Evolutionary conservation across 1,139 yeast genomes (phyloP).

Genomic region (Debaryomycetaceae sp.): DNA sequence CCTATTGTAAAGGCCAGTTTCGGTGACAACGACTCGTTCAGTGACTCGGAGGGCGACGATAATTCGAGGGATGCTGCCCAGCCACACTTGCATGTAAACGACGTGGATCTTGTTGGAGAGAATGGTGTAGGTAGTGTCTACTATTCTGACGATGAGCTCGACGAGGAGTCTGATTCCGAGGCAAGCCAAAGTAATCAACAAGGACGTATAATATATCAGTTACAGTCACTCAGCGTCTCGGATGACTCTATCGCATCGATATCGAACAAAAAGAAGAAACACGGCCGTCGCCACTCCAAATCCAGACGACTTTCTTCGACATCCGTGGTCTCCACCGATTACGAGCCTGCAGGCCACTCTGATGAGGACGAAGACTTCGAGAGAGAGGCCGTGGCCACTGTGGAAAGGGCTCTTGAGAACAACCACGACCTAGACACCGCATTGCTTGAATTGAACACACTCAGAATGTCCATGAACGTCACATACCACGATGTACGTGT

Average conservation of each 20-base stretch:
- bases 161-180: conserved; percentile 40
- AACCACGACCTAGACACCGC: conserved; percentile 95
- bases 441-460: conserved; percentile 81
- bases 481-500: conserved; percentile 87
- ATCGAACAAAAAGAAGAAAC: conserved; percentile 38
- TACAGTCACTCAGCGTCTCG: conserved; percentile 64
- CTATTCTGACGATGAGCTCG: conserved; percentile 44
- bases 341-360: conserved; percentile 34
- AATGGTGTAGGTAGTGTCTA: conserved; percentile 59
- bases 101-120: conserved; percentile 48
- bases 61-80: conserved; percentile 6
- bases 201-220: conserved; percentile 51
- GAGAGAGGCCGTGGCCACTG: conserved; percentile 89
- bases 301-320: conserved; percentile 36
- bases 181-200: conserved; percentile 19
- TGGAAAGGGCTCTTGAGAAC: conserved; percentile 85
- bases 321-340: conserved; percentile 39
- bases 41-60: conserved; percentile 25
- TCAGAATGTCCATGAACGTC: conserved; percentile 97
- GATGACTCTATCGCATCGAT: conserved; percentile 76
- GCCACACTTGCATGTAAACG: conserved; percentile 14
- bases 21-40: conserved; percentile 20
- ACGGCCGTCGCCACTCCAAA: conserved; percentile 19
- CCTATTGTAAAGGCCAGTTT: conserved; percentile 35
- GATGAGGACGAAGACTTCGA: conserved; percentile 79